phyloP scores from a whole-genome alignment of 495 filamentous ascomycete genomes.

The Penicillium herquei region DNA sequence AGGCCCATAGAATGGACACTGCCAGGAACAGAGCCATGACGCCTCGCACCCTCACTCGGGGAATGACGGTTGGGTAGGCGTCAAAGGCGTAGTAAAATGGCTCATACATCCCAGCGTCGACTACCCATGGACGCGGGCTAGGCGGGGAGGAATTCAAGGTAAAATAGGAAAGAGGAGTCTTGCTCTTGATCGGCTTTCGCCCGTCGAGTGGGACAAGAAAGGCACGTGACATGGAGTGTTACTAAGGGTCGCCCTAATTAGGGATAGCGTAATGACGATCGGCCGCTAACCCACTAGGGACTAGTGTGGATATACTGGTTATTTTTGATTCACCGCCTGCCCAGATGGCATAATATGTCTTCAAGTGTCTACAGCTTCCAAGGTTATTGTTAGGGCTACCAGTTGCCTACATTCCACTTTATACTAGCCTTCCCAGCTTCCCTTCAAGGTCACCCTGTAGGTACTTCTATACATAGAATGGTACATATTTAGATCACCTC shows the following conservation, averaged over 20 bases:
- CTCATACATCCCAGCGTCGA: conserved; percentile 51
- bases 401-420: too few species aligned
- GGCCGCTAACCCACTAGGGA: conserved; percentile 17
- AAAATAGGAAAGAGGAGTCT: conserved; percentile 4
- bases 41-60: conserved; percentile 49
- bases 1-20: conserved; percentile 48
- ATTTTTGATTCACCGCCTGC: too few species aligned
- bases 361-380: too few species aligned
- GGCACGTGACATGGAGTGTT: conserved; percentile 13
- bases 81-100: conserved; percentile 47
- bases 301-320: too few species aligned
- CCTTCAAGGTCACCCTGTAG: too few species aligned
- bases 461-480: too few species aligned
- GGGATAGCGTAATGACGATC: conserved; percentile 19
- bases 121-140: conserved; percentile 36
- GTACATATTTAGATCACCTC: too few species aligned
- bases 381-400: too few species aligned
- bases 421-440: too few species aligned
- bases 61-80: conserved; percentile 47
- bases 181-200: conserved; percentile 8
- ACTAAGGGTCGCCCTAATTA: conserved; percentile 12
- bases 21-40: conserved; percentile 53
- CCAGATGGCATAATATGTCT: neutral
- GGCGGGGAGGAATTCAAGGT: conserved; percentile 13
- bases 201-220: conserved; percentile 10